phyloP scores from a whole-genome alignment of 345 rosid species.

The Salix brachista region DNA sequence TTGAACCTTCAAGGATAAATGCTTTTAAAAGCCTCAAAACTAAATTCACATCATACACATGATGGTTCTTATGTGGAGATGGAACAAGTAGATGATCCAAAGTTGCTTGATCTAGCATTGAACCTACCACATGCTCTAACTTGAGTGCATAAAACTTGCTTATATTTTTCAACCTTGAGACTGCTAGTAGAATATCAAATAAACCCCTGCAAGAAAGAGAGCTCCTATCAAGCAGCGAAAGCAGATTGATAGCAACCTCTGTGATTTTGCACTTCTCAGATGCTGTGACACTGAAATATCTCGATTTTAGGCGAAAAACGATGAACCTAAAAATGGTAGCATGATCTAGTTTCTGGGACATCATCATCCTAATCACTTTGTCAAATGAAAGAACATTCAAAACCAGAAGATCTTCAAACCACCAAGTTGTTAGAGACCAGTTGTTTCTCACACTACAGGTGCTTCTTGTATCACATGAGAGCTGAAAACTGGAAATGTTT shows the following conservation, averaged over 20 bases:
- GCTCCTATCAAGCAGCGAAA: constrained; percentile 30
- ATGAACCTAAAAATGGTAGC: constrained; percentile 37
- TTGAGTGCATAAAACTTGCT: constrained; percentile 15
- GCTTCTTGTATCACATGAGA: constrained; percentile 35
- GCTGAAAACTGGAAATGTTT: constrained; percentile 26
- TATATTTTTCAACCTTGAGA: constrained; percentile 23
- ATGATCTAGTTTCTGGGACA: constrained; percentile 28
- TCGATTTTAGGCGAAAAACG: constrained; percentile 32
- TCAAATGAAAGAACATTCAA: constrained; percentile 31
- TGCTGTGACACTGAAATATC: constrained; percentile 1
- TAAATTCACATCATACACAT: constrained; percentile 42
- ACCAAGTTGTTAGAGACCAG: constrained; percentile 28
- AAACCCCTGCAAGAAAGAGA: constrained; percentile 40
- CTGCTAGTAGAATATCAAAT: constrained; percentile 29
- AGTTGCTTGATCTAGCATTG: constrained; percentile 44
- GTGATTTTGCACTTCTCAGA: constrained; percentile 31
- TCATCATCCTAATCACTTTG: constrained; percentile 26
- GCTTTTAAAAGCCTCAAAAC: constrained; percentile 41
- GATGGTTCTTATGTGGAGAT: constrained; percentile 18
- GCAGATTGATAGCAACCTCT: constrained; percentile 28
- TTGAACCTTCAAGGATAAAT: constrained; percentile 22
- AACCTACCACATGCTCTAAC: constrained; percentile 47
- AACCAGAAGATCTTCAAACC: constrained; percentile 49
- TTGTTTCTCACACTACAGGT: constrained; percentile 24
- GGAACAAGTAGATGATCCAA: constrained; percentile 41